Percentiles rank a stretch among this genome's conserved stretches.
Conservation (phyloP, 192 early-diverging fungal species). For the Backusella circina region DNA sequence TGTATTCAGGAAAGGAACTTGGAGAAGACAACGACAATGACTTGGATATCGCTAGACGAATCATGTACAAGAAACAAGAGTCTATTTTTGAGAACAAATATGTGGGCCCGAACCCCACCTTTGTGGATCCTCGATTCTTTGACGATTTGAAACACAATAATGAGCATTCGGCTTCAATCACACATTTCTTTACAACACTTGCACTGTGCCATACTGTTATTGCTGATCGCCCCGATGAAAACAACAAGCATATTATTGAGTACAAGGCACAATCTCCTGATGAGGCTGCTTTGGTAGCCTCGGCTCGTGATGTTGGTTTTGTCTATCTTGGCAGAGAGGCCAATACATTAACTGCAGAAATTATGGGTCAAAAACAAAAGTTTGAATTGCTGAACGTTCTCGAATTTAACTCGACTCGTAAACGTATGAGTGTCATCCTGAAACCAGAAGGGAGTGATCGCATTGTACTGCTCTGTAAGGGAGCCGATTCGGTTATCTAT, state of each 20-base stretch:
- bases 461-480: slow-evolving; percentile 87
- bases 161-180: slow-evolving; percentile 56
- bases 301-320: slow-evolving; percentile 84
- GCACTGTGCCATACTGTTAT: slow-evolving; percentile 91
- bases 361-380: slow-evolving; percentile 66
- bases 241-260: slow-evolving; percentile 50
- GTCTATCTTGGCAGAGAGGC: slow-evolving; percentile 72
- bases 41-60: slow-evolving; percentile 35
- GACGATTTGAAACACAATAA: slow-evolving; percentile 46
- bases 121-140: slow-evolving; percentile 66
- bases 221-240: slow-evolving; percentile 51
- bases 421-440: slow-evolving; percentile 94
- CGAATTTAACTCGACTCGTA: slow-evolving; percentile 92
- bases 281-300: slow-evolving; percentile 87
- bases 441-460: slow-evolving; percentile 58
- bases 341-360: slow-evolving; percentile 65
- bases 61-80: slow-evolving; percentile 56
- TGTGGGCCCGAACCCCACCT: slow-evolving; percentile 62
- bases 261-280: slow-evolving; percentile 96
- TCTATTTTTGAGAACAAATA: slow-evolving; percentile 60
- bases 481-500: slow-evolving; percentile 92
- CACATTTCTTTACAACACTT: slow-evolving; percentile 80
- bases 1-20: neutral
- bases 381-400: slow-evolving; percentile 71
- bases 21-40: slow-evolving; percentile 24